A percentile compares a stretch with the other conserved stretches of the same genome.
These are phyloP conservation scores for Ceratocystiopsis brevicomis DNA, from an alignment of 2,329 filamentous ascomycete genomes.

Conservation along the genomic window DNA sequence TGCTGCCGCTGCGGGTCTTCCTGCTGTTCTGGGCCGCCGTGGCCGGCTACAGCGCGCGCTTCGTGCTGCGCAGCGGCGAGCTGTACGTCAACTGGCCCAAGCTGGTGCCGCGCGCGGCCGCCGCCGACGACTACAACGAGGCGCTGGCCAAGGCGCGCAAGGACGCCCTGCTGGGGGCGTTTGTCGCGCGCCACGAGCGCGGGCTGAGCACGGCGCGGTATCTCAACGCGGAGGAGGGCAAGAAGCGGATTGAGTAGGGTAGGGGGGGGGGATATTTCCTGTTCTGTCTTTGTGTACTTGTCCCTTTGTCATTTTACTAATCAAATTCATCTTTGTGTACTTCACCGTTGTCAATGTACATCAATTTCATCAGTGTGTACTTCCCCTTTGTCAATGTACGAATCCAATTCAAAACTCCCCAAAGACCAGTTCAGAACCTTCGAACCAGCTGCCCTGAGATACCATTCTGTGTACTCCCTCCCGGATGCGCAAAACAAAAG, in stretches of 20 bases:
- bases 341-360: too few relatives aligned
- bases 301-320: too few relatives aligned
- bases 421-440: too few relatives aligned
- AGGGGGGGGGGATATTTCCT: too few relatives aligned
- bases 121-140: slow-evolving; percentile 74
- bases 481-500: too few relatives aligned
- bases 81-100: slow-evolving; percentile 98
- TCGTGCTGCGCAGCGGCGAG: slow-evolving; percentile 71
- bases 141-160: slow-evolving; percentile 67
- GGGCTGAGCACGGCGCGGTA: slow-evolving; percentile 69
- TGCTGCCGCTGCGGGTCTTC: slow-evolving; percentile 70
- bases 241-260: slow-evolving; percentile 80
- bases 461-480: too few relatives aligned
- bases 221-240: slow-evolving; percentile 82
- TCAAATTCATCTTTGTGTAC: too few relatives aligned
- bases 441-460: too few relatives aligned
- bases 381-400: too few relatives aligned
- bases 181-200: slow-evolving; percentile 58
- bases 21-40: slow-evolving; percentile 59
- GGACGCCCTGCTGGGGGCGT: slow-evolving; percentile 59
- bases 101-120: slow-evolving; percentile 73
- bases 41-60: slow-evolving; percentile 52
- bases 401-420: too few relatives aligned
- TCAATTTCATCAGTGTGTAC: too few relatives aligned
- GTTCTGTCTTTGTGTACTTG: neutral